Evolutionary conservation across 2,329 filamentous ascomycete genomes (phyloP), one percentile per base, ranked within the genome.

Genomic region (Lecanosticta acicola): DNA sequence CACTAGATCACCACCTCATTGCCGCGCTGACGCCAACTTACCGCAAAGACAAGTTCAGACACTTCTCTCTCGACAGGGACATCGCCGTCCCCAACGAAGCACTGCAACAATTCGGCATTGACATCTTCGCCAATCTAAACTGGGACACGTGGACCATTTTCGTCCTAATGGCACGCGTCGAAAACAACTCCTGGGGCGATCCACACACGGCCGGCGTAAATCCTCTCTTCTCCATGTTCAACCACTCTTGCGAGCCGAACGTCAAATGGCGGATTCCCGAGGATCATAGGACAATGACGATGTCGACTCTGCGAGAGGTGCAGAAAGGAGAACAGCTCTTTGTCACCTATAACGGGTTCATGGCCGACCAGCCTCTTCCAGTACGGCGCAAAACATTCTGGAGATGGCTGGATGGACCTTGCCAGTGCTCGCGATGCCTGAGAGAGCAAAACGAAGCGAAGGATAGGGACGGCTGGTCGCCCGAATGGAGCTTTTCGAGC

Each of bases 211-310:
- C 46, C 63, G 55, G 68, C 61, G 14, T 96, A 19, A 88, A 94
- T 67, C 87, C 89, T 1, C 79, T 94, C 48, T 97, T 93, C 87
- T 95, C 87, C 66, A 74, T 97, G 24, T 89, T 91, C 37, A 97
- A 97, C 61, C 91, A 97, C 65, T 87, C 88, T 63, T 97, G 91
- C 68, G 81, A 94, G 61, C 90, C 91, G 8, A 96, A 94, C 64
- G 87, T 95, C 26, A 77, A 77, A 1, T 97, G 91, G 91, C 84
- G 90, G 2, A 49, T 45, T 3, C 24, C 40, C 4, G 16, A 32
- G 11, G 53, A 58, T 14, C 47, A 57, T 19, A 45, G 46, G 9
- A 59, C 52, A 10, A 37, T 64, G 18, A 9, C 36, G 2, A 37
- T 63, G 37, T 33, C 13, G 2, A 45, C 52, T 0, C 41, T 14